phyloP scores from a whole-genome alignment of 2,329 filamentous ascomycete species.

The Aspergillus arachidicola region DNA sequence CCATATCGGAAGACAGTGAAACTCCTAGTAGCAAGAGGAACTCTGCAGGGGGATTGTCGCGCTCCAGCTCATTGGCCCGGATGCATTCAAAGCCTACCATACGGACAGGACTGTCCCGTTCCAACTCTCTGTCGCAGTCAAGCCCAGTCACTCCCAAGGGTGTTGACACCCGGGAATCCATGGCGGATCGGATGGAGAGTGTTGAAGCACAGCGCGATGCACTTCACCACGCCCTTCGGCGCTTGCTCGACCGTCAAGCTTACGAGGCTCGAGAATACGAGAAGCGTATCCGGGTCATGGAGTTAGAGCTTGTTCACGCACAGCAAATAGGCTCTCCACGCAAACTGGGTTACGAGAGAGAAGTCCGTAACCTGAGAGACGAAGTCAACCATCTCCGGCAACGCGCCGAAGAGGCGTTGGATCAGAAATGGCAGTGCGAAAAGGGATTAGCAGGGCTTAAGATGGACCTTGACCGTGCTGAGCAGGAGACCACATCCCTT shows the following conservation, averaged over 20 bases:
- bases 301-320: slow-evolving; percentile 76
- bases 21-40: slow-evolving; percentile 43
- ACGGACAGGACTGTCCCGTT: slow-evolving; percentile 43
- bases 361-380: slow-evolving; percentile 75
- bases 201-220: slow-evolving; percentile 93
- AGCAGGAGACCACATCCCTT: slow-evolving; percentile 87
- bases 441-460: slow-evolving; percentile 85
- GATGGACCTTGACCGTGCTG: slow-evolving; percentile 94
- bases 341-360: slow-evolving; percentile 78
- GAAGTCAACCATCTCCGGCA: slow-evolving; percentile 84
- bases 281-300: slow-evolving; percentile 76
- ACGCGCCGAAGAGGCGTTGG: slow-evolving; percentile 88
- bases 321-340: slow-evolving; percentile 66
- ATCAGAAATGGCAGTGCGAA: slow-evolving; percentile 95
- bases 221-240: slow-evolving; percentile 82
- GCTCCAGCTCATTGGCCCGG: slow-evolving; percentile 70
- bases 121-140: slow-evolving; percentile 61
- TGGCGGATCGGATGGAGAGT: slow-evolving; percentile 83
- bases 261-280: slow-evolving; percentile 80
- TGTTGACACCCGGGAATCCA: slow-evolving; percentile 65
- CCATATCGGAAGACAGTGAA: slow-evolving; percentile 62
- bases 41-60: slow-evolving; percentile 56
- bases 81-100: slow-evolving; percentile 45
- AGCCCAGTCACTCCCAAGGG: slow-evolving; percentile 55
- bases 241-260: slow-evolving; percentile 81